Evolutionary conservation across 306 rosid genomes (phyloP), one percentile per base, ranked within the genome.

Genomic region (Dryas octopetala): DNA sequence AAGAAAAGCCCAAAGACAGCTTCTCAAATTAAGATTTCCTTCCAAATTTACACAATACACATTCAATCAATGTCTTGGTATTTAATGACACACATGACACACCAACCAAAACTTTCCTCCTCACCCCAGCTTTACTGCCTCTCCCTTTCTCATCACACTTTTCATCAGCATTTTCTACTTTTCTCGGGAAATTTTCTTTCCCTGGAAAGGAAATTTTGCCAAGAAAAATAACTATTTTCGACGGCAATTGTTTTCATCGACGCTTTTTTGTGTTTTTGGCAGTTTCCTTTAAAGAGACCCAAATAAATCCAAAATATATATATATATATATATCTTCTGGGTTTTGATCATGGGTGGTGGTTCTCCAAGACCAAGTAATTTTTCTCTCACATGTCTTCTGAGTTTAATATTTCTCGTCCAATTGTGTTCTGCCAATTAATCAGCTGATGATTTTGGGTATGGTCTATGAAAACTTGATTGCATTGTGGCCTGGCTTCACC

Each of bases 271-370:
- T 32, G 17, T 5, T 3, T 47, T 46, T 9, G 47, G 72, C 41
- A 4, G 61, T 26, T 75, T 41, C 61, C 60, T 26, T 19, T 4
- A 9, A 63, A 64, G 40, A 13, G 40, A 11, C 19, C 49, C 44
- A 14, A 62, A 40, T 51, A 8, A 7, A 7, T 5, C 9, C 1
- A 15, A 40, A 63, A 41, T 26, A 28, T 0, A 28, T 28, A 28
- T 28, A 28, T 28, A 28, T 28, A 28, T 1, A 28, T 28, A 28
- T 28, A 28, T 57, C 46, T 13, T 65, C 7, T 38, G 74, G 55
- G 50, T 58, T 66, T 58, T 58, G 44, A 32, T 66, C 82, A 55
- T 79, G 52, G 77, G 60, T 17, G 77, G 58, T 65, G 70, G 10
- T 47, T 73, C 68, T 66, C 73, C 78, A 59, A 48, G 7, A 23